These are phyloP conservation scores for Herpetospermum pedunculosum DNA, from an alignment of 306 rosid genomes.

Conservation along the genomic window DNA sequence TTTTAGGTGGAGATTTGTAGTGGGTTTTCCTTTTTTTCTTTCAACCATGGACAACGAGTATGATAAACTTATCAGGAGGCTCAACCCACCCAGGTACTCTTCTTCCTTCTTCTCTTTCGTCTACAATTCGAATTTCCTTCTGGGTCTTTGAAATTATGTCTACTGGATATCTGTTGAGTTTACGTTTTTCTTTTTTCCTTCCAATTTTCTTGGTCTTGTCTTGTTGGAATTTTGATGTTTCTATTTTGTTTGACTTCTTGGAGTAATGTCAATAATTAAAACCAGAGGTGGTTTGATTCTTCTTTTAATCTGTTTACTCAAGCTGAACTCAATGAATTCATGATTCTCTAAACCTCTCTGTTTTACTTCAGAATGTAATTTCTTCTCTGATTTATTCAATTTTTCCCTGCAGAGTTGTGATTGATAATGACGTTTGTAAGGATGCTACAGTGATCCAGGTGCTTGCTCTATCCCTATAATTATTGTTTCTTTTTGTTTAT, in stretches of 20 bases:
- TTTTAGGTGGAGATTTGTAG: not conserved
- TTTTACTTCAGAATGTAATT: not conserved
- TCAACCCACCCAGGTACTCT: slow-evolving; percentile 51
- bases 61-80: slow-evolving; percentile 46
- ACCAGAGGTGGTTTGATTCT: not conserved
- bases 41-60: slow-evolving; percentile 40
- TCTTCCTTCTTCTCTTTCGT: not conserved
- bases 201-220: not conserved
- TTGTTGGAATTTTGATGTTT: not conserved
- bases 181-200: not conserved
- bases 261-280: not conserved
- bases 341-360: not conserved
- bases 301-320: not conserved
- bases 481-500: not conserved
- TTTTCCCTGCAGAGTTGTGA: slow-evolving; percentile 66
- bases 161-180: not conserved
- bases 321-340: not conserved
- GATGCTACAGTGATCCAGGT: slow-evolving; percentile 84
- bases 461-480: not conserved
- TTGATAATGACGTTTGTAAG: slow-evolving; percentile 64
- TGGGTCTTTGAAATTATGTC: not conserved
- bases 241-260: not conserved
- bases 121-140: not conserved
- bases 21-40: not conserved
- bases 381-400: slow-evolving; percentile 10